A percentile compares a stretch with the other conserved stretches of the same genome.
These are phyloP conservation scores for Candida maesae DNA, from an alignment of 805 yeast genomes.

Conservation along the genomic window DNA sequence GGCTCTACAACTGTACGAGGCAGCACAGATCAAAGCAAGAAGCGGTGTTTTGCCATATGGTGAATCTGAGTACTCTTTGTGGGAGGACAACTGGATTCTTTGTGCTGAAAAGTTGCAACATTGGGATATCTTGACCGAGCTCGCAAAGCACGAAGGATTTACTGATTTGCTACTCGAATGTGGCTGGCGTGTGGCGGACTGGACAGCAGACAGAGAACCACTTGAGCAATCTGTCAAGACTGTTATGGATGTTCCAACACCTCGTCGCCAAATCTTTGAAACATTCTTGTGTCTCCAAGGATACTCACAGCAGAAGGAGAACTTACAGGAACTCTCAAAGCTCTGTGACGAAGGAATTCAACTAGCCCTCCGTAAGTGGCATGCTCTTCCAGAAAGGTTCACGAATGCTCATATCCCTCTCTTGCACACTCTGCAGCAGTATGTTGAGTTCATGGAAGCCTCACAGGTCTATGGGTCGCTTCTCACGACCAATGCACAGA, in stretches of 20 bases:
- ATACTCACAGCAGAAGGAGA: constrained; percentile 84
- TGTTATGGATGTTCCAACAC: constrained; percentile 98
- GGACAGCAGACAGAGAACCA: constrained; percentile 94
- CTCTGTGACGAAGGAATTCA: constrained; percentile 96
- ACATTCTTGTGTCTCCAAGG: constrained; percentile 92
- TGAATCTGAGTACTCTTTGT: constrained; percentile 87
- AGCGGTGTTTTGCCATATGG: constrained; percentile 94
- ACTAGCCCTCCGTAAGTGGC: constrained; percentile 88
- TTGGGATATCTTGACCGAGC: constrained; percentile 95
- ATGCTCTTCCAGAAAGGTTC: constrained; percentile 69
- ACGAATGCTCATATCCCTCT: constrained; percentile 86
- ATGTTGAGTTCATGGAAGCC: constrained; percentile 96
- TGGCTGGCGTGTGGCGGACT: constrained; percentile 99
- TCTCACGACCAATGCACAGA: constrained; percentile 86
- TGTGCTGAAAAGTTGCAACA: constrained; percentile 97
- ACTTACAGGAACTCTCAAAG: constrained; percentile 78
- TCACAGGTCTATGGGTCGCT: constrained; percentile 87
- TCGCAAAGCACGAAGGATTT: constrained; percentile 97
- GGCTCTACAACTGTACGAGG: constrained; percentile 90
- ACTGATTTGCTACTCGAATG: constrained; percentile 94
- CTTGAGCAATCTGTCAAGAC: constrained; percentile 91
- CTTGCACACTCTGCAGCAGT: constrained; percentile 93
- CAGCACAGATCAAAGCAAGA: constrained; percentile 94
- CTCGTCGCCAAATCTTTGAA: constrained; percentile 92
- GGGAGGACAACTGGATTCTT: constrained; percentile 99